Percentiles rank a stretch among this genome's conserved stretches.
These are phyloP conservation scores for Cyclotella baltica DNA, from an alignment of 108 stramenopile species.

Conservation along the genomic window DNA sequence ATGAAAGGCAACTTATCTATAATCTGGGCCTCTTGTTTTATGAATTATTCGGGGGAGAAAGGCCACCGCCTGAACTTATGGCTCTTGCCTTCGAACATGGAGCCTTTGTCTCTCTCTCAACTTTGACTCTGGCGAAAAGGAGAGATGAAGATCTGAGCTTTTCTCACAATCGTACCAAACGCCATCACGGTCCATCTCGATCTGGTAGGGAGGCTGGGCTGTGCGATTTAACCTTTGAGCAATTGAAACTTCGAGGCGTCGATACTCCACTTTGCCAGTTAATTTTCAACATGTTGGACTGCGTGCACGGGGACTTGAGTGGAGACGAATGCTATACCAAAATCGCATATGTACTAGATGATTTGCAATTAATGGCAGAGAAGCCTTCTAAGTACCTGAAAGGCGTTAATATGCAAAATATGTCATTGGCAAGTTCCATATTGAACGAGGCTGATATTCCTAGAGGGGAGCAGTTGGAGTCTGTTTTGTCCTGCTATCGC, in stretches of 20 bases:
- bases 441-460: constrained; percentile 23
- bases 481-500: not conserved
- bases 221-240: not conserved
- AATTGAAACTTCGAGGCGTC: not conserved
- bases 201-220: not conserved
- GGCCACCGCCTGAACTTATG: not conserved
- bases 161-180: not conserved
- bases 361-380: constrained; percentile 22
- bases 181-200: not conserved
- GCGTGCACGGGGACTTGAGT: constrained; percentile 15
- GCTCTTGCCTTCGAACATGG: not conserved
- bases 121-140: not conserved
- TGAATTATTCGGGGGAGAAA: constrained; percentile 24
- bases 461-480: constrained; percentile 14
- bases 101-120: constrained; percentile 1
- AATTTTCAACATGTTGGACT: constrained; percentile 6
- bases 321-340: constrained; percentile 19
- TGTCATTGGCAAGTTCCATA: not conserved
- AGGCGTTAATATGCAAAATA: not conserved
- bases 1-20: not conserved
- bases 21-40: constrained; percentile 20
- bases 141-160: not conserved
- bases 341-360: constrained; percentile 20
- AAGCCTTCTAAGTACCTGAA: not conserved
- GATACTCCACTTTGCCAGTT: constrained; percentile 8